Conservation (phyloP, 768 basidiomycete genomes). For the Leccinum obscurum region DNA sequence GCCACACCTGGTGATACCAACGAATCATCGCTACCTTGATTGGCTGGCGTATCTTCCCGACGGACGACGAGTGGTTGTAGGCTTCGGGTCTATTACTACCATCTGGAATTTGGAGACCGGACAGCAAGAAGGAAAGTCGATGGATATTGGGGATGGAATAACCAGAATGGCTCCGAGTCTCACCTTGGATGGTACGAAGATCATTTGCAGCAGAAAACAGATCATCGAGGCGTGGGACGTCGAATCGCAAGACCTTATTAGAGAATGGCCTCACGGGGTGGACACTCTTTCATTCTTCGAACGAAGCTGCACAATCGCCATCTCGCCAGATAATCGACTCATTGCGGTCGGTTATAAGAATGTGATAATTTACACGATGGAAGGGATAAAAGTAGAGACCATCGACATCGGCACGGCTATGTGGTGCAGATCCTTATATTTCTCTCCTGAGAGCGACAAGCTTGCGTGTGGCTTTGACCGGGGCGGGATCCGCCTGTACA, state of each 20-base stretch:
- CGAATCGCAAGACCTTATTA: not conserved
- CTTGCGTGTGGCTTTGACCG: not conserved
- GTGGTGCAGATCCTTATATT: not conserved
- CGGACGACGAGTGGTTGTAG: conserved; percentile 5
- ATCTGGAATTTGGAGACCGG: conserved; percentile 11
- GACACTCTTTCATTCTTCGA: not conserved
- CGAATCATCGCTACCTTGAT: not conserved
- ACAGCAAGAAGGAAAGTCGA: conserved; percentile 1
- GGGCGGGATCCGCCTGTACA: not conserved
- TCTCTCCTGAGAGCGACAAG: not conserved
- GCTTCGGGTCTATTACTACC: not conserved
- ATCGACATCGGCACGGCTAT: not conserved
- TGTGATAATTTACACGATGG: not conserved
- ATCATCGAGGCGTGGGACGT: not conserved
- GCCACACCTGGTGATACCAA: not conserved
- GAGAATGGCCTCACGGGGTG: not conserved
- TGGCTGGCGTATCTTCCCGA: conserved; percentile 7
- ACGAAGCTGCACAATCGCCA: not conserved
- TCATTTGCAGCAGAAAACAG: not conserved
- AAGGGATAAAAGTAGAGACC: not conserved
- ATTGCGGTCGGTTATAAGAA: not conserved
- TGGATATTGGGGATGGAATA: not conserved
- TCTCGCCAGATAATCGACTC: not conserved
- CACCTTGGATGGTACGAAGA: not conserved
- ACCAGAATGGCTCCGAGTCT: not conserved